phyloP scores from a whole-genome alignment of 2,329 filamentous ascomycete genomes.

The Cercospora beticola region DNA sequence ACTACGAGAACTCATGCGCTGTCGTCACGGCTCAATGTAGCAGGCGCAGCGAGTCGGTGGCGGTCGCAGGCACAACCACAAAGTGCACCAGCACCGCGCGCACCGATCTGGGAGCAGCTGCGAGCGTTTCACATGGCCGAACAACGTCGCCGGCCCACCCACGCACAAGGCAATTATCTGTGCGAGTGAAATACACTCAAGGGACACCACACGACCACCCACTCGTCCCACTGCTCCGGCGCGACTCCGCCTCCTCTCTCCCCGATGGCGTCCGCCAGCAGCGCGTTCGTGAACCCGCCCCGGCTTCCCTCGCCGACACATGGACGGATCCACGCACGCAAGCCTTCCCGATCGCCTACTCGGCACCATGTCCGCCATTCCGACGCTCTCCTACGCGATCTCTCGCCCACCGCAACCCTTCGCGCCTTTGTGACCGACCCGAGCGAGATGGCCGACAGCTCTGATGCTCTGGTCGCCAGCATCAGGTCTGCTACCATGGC shows the following conservation, averaged over 20 bases:
- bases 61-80: neutral
- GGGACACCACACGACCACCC: neutral
- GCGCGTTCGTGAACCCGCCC: slow-evolving; percentile 31
- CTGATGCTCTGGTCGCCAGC: slow-evolving; percentile 50
- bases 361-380: slow-evolving; percentile 31
- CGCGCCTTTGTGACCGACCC: slow-evolving; percentile 57
- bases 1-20: neutral
- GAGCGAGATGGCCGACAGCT: slow-evolving; percentile 27
- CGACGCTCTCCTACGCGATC: slow-evolving; percentile 55
- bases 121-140: slow-evolving; percentile 2
- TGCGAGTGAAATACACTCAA: neutral
- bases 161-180: neutral
- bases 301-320: slow-evolving; percentile 26
- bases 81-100: neutral
- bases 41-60: neutral
- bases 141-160: neutral
- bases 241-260: neutral
- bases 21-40: neutral
- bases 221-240: neutral
- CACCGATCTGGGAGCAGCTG: neutral
- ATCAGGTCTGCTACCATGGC: slow-evolving; percentile 62
- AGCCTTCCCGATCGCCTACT: slow-evolving; percentile 34
- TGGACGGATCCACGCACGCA: slow-evolving; percentile 27
- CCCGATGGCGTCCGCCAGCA: neutral
- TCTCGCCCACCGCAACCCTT: slow-evolving; percentile 61